Evolutionary conservation across 2,329 filamentous ascomycete species (phyloP).

Genomic region (Fusarium sp.): DNA sequence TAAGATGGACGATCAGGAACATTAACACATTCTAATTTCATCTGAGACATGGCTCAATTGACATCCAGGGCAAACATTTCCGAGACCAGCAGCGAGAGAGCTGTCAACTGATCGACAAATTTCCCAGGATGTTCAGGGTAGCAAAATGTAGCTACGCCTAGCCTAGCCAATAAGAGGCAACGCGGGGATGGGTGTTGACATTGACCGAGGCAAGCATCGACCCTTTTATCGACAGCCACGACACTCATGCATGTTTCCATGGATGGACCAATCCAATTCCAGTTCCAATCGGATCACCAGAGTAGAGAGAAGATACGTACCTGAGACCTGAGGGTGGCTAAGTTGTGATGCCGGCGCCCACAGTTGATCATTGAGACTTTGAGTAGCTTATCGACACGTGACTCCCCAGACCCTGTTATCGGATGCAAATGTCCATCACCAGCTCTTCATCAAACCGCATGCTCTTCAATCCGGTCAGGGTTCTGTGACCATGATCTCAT

Average conservation of each 20-base stretch:
- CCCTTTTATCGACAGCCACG: slow-evolving; percentile 63
- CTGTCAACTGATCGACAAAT: slow-evolving; percentile 12
- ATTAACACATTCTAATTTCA: neutral
- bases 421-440: neutral
- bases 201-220: slow-evolving; percentile 34
- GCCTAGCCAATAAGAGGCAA: slow-evolving; percentile 31
- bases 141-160: slow-evolving; percentile 6
- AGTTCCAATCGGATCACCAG: neutral
- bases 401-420: neutral
- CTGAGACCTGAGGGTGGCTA: neutral
- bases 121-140: slow-evolving; percentile 25
- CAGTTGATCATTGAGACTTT: neutral
- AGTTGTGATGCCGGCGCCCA: neutral
- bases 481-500: neutral
- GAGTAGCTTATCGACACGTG: neutral
- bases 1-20: neutral
- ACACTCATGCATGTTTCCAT: slow-evolving; percentile 55
- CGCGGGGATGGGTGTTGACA: slow-evolving; percentile 31
- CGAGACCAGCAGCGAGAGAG: neutral
- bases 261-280: slow-evolving; percentile 14
- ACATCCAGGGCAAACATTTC: neutral
- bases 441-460: neutral
- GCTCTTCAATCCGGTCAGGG: neutral
- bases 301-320: neutral
- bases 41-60: neutral